Evolutionary conservation across 306 rosid genomes (phyloP), one percentile per base, ranked within the genome.

Genomic region (Datisca glomerata): DNA sequence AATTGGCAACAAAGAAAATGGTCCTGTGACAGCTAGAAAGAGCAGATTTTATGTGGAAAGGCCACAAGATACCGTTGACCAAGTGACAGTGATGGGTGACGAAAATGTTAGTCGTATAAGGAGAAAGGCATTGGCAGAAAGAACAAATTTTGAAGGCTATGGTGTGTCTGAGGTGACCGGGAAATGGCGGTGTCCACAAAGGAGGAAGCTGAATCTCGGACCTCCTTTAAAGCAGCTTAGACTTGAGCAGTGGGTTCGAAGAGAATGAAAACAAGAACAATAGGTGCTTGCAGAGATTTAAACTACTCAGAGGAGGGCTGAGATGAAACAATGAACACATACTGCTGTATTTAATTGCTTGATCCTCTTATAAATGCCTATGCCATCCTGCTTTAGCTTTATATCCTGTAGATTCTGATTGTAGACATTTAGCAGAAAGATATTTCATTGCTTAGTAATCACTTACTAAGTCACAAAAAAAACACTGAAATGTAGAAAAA

Each of bases 141-240:
- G 68, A 77, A 89, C 91, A 53, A 83, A 83, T 66, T n/a, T 63
- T 45, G 47, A 49, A 18, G 56, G 50, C 21, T 70, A 61, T 22
- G 47, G 51, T 56, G 66, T 2, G 5, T 6, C 24, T 4, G 82
- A 58, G 61, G 56, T 68, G 36, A 68, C 72, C 34, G 97, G 95
- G 48, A 74, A 83, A 66, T 89, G 95, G 97, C 53, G 38, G 49
- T 83, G 93, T 57, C 97, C 91, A 19, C 97, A 73, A 64, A 80
- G 61, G 64, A 56, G 69, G 33, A 89, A 77, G 63, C 83, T 85
- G n/a, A 38, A 61, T 53, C 24, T 32, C 17, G 91, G 95, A 31
- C 86, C 97, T 36, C 40, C 86, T 21, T 25, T 83, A 68, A 89
- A 89, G 71, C 97, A 89, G 65, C 95, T 83, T 60, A 73, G 95